phyloP scores from a whole-genome alignment of 352 stramenopile genomes.

The Globisporangium iwayamae region DNA sequence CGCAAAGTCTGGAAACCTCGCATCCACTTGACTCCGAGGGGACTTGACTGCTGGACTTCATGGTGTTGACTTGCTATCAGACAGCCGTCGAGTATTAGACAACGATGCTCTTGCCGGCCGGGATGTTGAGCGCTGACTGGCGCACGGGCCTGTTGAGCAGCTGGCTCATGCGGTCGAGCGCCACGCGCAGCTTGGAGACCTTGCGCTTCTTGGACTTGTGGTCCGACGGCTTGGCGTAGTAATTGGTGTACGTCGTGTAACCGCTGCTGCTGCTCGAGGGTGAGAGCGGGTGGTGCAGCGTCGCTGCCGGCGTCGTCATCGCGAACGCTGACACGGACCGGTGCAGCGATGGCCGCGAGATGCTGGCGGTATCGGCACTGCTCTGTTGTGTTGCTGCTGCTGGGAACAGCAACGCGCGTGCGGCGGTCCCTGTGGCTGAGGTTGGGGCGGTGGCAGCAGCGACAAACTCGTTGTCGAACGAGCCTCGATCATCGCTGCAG shows the following conservation, averaged over 20 bases:
- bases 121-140: conserved; percentile 62
- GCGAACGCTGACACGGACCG: conserved; percentile 14
- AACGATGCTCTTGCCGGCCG: conserved; percentile 64
- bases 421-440: background rate
- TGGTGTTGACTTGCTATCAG: background rate
- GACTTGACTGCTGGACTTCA: background rate
- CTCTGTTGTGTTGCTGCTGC: no score
- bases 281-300: conserved; percentile 11
- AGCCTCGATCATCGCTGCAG: conserved; percentile 28
- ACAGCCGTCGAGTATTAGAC: conserved; percentile 23
- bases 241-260: conserved; percentile 30
- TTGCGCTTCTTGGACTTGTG: conserved; percentile 53
- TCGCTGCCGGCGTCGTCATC: conserved; percentile 6
- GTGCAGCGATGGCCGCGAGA: conserved; percentile 2
- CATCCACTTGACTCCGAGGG: background rate
- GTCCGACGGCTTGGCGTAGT: conserved; percentile 18
- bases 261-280: conserved; percentile 21
- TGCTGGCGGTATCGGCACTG: no score
- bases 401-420: conserved; percentile 1
- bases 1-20: background rate
- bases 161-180: conserved; percentile 65
- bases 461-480: conserved; percentile 35
- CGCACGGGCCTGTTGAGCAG: conserved; percentile 72
- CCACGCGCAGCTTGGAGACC: conserved; percentile 60
- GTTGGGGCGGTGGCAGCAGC: background rate